These are phyloP conservation scores for Chondrostereum purpureum DNA, from an alignment of 1,284 basidiomycete species.

Conservation along the genomic window DNA sequence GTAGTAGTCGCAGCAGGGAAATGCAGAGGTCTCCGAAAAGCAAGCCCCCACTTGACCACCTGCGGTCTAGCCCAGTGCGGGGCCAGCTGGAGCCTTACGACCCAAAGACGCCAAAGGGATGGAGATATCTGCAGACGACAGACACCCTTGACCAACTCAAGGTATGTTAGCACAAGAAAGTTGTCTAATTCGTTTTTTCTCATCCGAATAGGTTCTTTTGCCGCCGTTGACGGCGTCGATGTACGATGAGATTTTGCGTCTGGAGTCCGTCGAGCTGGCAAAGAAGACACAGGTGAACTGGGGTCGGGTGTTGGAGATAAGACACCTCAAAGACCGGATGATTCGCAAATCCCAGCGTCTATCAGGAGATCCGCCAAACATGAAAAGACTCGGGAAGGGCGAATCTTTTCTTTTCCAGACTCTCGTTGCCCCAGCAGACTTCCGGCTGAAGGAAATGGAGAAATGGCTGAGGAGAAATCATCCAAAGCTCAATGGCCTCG, in stretches of 20 bases:
- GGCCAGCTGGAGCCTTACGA: slow-evolving; percentile 65
- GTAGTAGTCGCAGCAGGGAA: too few species aligned
- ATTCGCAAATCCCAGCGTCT: slow-evolving; percentile 67
- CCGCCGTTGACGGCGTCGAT: slow-evolving; percentile 66
- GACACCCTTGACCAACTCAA: slow-evolving; percentile 69
- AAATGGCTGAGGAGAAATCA: slow-evolving; percentile 45
- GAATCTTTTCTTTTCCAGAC: slow-evolving; percentile 47
- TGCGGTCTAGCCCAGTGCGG: slow-evolving; percentile 29
- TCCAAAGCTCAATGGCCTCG: not conserved
- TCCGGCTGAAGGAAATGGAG: slow-evolving; percentile 71
- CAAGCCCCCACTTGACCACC: not conserved
- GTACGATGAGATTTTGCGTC: slow-evolving; percentile 57
- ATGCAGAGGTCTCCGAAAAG: not conserved
- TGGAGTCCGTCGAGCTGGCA: slow-evolving; percentile 52
- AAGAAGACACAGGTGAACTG: slow-evolving; percentile 50
- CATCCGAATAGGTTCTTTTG: slow-evolving; percentile 41
- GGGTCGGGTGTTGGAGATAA: slow-evolving; percentile 63
- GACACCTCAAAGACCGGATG: slow-evolving; percentile 73
- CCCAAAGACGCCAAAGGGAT: slow-evolving; percentile 45
- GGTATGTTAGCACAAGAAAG: slow-evolving; percentile 30
- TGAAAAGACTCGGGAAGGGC: slow-evolving; percentile 28
- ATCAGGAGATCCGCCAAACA: slow-evolving; percentile 29
- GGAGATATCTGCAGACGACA: slow-evolving; percentile 66
- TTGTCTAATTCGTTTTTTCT: slow-evolving; percentile 9
- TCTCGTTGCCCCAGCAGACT: slow-evolving; percentile 60